Percentiles rank a stretch among this genome's conserved stretches.
Evolutionary conservation across 208 protist species (phyloP).

Genomic region (Tetramitus jugosus): DNA sequence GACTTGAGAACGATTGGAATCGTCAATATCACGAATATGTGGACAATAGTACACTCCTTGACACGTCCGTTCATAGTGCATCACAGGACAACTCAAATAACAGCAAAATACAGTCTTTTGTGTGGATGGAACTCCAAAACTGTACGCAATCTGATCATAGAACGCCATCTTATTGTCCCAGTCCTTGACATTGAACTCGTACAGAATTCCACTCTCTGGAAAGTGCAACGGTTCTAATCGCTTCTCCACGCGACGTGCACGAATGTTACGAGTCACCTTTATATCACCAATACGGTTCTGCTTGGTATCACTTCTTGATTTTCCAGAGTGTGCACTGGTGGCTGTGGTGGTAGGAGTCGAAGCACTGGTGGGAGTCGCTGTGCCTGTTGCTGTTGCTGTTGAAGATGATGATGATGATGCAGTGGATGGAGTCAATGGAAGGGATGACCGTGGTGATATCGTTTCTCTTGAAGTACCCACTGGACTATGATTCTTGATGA

Average conservation of each 20-base stretch:
- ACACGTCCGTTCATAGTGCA: constrained; percentile 20
- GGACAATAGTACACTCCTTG: constrained; percentile 18
- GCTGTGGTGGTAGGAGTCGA: no score
- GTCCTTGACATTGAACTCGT: background rate
- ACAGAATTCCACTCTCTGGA: background rate
- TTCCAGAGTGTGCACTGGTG: no score
- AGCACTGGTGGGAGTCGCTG: no score
- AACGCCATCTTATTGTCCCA: constrained; percentile 11
- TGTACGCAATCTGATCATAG: constrained; percentile 15
- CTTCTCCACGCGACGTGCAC: background rate
- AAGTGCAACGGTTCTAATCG: background rate
- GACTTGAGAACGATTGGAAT: no score
- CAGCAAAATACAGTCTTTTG: constrained; percentile 6
- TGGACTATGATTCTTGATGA: no score
- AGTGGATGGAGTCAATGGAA: no score
- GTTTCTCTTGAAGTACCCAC: no score
- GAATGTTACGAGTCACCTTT: constrained; percentile 9
- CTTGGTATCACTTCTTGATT: no score
- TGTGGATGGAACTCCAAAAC: constrained; percentile 9
- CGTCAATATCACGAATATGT: background rate
- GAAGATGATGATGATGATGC: no score
- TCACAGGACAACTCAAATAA: constrained; percentile 15
- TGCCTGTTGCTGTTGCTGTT: no score
- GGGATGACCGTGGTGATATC: no score
- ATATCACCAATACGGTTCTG: background rate